Evolutionary conservation across 2,329 filamentous ascomycete species (phyloP), one percentile per base, ranked within the genome.

Genomic region (Penicillium sp.): DNA sequence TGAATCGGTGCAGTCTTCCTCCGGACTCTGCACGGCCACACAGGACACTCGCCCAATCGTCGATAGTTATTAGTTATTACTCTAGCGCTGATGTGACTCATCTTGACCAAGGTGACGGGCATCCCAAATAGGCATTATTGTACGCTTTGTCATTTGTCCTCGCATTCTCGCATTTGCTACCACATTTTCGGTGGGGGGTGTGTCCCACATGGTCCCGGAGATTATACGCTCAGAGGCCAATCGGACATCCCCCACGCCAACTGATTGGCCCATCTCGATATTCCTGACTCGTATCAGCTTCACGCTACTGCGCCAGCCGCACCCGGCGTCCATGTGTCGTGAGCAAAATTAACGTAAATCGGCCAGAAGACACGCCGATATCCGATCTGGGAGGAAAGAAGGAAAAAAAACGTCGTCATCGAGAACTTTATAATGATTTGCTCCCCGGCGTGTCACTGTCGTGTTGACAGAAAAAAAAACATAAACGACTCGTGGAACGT

Each of bases 271-370:
- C 15, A 17, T 17, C 5, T 47, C 14, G n/a, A 50, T 6, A 51
- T 43, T 17, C 17, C 47, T n/a, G 48, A 20, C 47, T 57, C 54
- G 55, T 57, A 52, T 57, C 52, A 38, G 20, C 55, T 37, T 42
- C 39, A 43, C 38, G 25, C 51, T 54, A 43, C 38, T 38, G n/a
- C 48, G 47, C 55, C 20, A 41, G 41, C 39, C 55, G 41, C 17
- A 52, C 17, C 50, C 25, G 22, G 11, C 53, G 11, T 48, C 51
- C 51, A 42, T 54, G 51, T 42, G 22, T 42, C 51, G 15, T 12
- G 10, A 15, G n/a, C 20, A 20, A 39, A 49, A 17, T 47, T 39
- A 48, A 34, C 15, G 22, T 25, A 47, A 54, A 22, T 55, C 52
- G 52, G 52, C 42, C 11, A 35, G 28, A 55, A 45, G 52, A 38